phyloP scores from a whole-genome alignment of 164 flowering plant species.

The Aristolochia fimbriata region DNA sequence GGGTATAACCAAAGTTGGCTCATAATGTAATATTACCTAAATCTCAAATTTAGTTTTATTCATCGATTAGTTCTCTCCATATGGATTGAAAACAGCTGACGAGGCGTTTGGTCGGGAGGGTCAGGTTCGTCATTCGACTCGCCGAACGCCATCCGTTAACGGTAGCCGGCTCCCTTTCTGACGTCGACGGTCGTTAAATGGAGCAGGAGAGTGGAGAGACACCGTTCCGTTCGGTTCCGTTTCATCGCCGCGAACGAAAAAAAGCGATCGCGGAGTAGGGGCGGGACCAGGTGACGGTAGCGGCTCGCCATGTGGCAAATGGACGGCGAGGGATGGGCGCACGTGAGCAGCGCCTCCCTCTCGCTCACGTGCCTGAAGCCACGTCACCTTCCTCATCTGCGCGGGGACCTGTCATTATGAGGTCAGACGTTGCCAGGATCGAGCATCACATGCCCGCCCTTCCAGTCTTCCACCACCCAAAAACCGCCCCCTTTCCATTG shows the following conservation, averaged over 20 bases:
- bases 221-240: constrained; percentile 6
- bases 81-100: too few relatives aligned
- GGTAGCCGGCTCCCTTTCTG: too few relatives aligned
- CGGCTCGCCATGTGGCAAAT: constrained; percentile 25
- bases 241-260: background rate
- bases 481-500: background rate
- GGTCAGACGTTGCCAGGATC: constrained; percentile 9
- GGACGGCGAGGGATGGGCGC: constrained; percentile 56
- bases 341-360: constrained; percentile 41
- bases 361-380: constrained; percentile 27
- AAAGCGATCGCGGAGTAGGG: background rate
- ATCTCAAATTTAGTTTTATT: too few relatives aligned
- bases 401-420: constrained; percentile 16
- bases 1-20: too few relatives aligned
- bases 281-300: constrained; percentile 44
- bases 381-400: constrained; percentile 6
- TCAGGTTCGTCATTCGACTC: too few relatives aligned
- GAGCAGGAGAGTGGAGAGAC: too few relatives aligned
- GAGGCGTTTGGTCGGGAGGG: too few relatives aligned
- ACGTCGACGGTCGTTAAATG: too few relatives aligned
- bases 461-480: background rate
- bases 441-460: constrained; percentile 21
- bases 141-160: too few relatives aligned
- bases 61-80: too few relatives aligned
- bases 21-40: too few relatives aligned